These are phyloP conservation scores for Antitrichia curtipendula DNA, from an alignment of 225 moss, liverwort and hornwort species.

Conservation along the genomic window DNA sequence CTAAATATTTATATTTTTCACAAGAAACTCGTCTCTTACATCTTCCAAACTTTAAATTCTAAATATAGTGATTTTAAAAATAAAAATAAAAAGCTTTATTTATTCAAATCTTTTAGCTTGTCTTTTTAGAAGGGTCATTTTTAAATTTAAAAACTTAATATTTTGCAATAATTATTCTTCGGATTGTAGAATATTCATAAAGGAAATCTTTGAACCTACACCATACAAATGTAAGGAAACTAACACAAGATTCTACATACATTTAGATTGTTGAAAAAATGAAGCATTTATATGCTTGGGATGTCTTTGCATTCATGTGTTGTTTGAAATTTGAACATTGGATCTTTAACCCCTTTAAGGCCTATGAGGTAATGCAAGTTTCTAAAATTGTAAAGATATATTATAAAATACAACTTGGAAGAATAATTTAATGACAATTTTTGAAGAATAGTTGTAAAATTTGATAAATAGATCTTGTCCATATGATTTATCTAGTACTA, in stretches of 20 bases:
- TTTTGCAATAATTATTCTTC: background rate
- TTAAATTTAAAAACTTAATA: background rate
- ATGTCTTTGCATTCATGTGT: rapidly evolving
- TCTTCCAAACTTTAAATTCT: background rate
- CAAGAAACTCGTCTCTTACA: too few relatives aligned
- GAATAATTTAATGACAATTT: background rate
- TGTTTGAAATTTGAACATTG: background rate
- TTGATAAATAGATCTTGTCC: background rate
- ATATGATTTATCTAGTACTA: too few relatives aligned
- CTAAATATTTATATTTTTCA: background rate
- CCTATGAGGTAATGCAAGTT: rapidly evolving
- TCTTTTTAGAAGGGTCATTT: background rate
- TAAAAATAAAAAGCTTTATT: rapidly evolving
- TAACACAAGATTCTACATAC: background rate
- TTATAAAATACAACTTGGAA: background rate
- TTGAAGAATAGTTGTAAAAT: background rate
- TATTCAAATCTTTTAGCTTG: background rate
- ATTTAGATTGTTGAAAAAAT: background rate
- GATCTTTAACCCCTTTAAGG: background rate
- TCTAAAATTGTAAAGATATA: background rate
- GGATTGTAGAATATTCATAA: background rate
- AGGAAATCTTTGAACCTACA: rapidly evolving
- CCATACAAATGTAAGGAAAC: rapidly evolving
- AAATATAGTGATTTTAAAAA: background rate
- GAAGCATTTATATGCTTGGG: background rate